Evolutionary conservation across 345 rosid genomes (phyloP).

Genomic region (Angophora floribunda): DNA sequence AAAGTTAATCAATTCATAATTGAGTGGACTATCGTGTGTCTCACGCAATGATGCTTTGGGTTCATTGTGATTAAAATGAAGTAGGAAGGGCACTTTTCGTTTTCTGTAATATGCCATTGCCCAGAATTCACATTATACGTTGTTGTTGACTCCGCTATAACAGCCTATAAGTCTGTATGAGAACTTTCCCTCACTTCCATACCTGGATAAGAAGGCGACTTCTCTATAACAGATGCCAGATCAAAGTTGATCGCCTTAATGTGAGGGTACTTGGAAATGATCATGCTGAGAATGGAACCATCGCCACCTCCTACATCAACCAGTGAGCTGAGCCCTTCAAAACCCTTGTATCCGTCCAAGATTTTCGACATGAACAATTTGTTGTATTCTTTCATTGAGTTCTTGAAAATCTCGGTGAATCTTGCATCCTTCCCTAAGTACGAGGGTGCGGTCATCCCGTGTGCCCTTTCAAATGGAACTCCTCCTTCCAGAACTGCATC

Average conservation of each 20-base stretch:
- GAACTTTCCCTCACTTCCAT: neutral
- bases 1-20: neutral
- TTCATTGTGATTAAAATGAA: neutral
- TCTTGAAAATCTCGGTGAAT: conserved; percentile 18
- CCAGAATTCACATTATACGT: neutral
- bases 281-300: conserved; percentile 36
- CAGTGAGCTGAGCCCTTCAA: conserved; percentile 24
- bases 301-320: conserved; percentile 62
- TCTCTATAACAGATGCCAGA: conserved; percentile 18
- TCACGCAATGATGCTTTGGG: neutral
- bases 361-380: conserved; percentile 21
- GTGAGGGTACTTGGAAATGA: conserved; percentile 29
- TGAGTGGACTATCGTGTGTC: neutral
- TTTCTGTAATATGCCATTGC: neutral
- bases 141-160: neutral
- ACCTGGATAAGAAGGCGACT: conserved; percentile 24
- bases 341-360: conserved; percentile 29
- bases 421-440: conserved; percentile 23
- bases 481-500: conserved; percentile 41
- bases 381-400: conserved; percentile 33
- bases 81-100: neutral
- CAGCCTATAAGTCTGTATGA: neutral
- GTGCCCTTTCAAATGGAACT: conserved; percentile 25
- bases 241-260: conserved; percentile 47
- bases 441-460: conserved; percentile 8